Evolutionary conservation across 345 rosid genomes (phyloP).

Genomic region (Eucalyptus cloeziana): DNA sequence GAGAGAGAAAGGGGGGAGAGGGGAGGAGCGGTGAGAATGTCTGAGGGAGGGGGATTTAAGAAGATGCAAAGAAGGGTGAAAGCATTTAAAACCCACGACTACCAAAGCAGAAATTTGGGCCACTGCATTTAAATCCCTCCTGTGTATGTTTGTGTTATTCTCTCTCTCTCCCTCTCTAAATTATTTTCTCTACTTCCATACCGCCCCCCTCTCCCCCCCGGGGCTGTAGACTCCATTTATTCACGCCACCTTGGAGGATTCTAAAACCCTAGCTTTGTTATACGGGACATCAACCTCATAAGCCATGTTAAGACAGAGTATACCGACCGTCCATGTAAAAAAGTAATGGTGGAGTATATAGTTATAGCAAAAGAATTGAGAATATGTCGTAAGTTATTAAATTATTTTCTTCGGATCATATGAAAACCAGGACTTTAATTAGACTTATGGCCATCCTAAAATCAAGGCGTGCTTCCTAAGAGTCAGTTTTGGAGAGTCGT

Average conservation of each 20-base stretch:
- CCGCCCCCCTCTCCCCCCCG: background rate
- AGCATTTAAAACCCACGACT: constrained; percentile 66
- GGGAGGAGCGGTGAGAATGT: background rate
- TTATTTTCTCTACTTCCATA: background rate
- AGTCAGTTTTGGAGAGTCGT: background rate
- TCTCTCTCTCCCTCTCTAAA: background rate
- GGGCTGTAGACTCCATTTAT: background rate
- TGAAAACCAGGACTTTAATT: background rate
- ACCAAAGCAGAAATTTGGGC: constrained; percentile 67
- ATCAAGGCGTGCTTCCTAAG: background rate
- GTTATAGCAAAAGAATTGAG: background rate
- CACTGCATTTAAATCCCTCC: constrained; percentile 36
- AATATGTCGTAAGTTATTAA: background rate
- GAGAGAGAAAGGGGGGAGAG: background rate
- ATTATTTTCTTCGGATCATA: background rate
- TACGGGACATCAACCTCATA: background rate
- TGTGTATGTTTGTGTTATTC: background rate
- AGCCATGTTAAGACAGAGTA: background rate
- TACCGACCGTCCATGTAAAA: background rate
- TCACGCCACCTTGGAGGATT: background rate
- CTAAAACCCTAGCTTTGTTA: background rate
- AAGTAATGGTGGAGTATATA: background rate
- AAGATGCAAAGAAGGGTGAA: background rate
- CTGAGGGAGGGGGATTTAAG: background rate
- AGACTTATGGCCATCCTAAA: background rate